These are phyloP conservation scores for Hemerocallis citrina DNA, from an alignment of 106 monocot species.

Conservation along the genomic window DNA sequence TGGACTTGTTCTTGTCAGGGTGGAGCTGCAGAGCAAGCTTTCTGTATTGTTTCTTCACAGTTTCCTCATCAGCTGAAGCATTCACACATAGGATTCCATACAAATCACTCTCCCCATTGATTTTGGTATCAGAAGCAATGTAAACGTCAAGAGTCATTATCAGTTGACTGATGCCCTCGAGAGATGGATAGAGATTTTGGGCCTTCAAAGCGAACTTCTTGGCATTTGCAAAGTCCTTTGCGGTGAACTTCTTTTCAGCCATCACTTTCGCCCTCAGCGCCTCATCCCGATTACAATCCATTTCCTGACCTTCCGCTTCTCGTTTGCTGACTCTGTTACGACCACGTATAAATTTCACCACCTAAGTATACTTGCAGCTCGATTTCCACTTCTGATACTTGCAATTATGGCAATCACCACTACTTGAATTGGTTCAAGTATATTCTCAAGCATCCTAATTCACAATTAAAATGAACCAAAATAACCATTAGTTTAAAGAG, in stretches of 20 bases:
- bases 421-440: no score
- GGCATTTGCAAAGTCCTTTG: constrained; percentile 40
- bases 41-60: constrained; percentile 66
- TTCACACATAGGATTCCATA: constrained; percentile 31
- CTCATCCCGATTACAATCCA: constrained; percentile 56
- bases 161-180: constrained; percentile 56
- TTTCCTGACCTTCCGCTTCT: constrained; percentile 8
- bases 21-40: constrained; percentile 67
- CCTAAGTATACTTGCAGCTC: background rate
- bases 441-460: background rate
- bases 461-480: background rate
- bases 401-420: background rate
- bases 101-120: constrained; percentile 54
- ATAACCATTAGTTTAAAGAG: no score
- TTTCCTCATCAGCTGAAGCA: constrained; percentile 49
- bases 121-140: constrained; percentile 24
- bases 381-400: background rate
- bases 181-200: constrained; percentile 46
- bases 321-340: background rate
- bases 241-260: constrained; percentile 46
- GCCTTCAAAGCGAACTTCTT: constrained; percentile 62
- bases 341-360: background rate
- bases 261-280: constrained; percentile 45
- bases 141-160: constrained; percentile 48
- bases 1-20: constrained; percentile 73